Evolutionary conservation across 306 rosid species (phyloP).

Genomic region (Begonia loranthoides): DNA sequence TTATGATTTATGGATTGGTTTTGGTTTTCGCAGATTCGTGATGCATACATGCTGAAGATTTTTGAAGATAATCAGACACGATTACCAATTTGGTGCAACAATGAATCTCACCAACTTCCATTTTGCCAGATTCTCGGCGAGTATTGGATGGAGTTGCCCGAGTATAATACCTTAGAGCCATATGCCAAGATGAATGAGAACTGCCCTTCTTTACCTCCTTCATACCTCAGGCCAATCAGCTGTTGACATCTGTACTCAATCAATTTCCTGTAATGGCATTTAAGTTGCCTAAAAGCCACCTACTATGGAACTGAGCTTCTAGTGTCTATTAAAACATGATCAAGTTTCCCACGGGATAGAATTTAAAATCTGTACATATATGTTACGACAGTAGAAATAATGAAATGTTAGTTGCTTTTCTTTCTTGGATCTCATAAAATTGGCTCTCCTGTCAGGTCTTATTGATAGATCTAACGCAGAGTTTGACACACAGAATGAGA

Average conservation of each 20-base stretch:
- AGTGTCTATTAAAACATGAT: too few relatives aligned
- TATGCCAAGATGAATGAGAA: constrained; percentile 86
- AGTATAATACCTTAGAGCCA: constrained; percentile 66
- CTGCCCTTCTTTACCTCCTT: constrained; percentile 87
- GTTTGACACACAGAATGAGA: too few relatives aligned
- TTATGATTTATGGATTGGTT: too few relatives aligned
- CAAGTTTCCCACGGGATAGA: too few relatives aligned
- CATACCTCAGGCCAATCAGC: constrained; percentile 44
- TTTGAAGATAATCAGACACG: constrained; percentile 76
- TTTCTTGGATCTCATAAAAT: too few relatives aligned
- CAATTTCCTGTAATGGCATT: not conserved
- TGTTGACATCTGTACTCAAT: constrained; percentile 23
- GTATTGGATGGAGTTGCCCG: constrained; percentile 79
- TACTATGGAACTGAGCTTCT: too few relatives aligned
- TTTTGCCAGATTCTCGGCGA: constrained; percentile 99
- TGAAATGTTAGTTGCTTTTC: too few relatives aligned
- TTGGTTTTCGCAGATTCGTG: constrained; percentile 48
- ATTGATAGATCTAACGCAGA: too few relatives aligned
- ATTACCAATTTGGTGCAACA: constrained; percentile 76
- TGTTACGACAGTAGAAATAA: too few relatives aligned
- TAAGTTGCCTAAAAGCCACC: too few relatives aligned
- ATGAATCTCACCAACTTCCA: constrained; percentile 41
- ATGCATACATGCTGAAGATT: constrained; percentile 79
- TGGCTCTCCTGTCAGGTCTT: too few relatives aligned
- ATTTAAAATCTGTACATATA: too few relatives aligned